These are phyloP conservation scores for Pestalotiopsis fici DNA, from an alignment of 2,329 filamentous ascomycete genomes.

Conservation along the genomic window DNA sequence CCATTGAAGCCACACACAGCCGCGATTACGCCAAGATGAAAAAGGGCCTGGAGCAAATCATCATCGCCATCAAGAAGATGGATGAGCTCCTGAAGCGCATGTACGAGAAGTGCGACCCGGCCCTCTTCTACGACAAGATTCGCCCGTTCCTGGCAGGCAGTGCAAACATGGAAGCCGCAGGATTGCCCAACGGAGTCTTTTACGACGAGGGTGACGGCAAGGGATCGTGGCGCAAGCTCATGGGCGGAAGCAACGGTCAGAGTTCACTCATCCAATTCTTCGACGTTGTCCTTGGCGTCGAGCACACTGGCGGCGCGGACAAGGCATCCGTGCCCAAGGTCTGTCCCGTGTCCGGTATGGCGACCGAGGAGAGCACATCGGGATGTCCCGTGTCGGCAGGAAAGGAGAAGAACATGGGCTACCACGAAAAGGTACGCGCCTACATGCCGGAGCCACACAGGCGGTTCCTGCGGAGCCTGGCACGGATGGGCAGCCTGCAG, in stretches of 20 bases:
- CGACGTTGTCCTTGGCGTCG: slow-evolving; percentile 81
- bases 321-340: slow-evolving; percentile 21
- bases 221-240: slow-evolving; percentile 72
- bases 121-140: slow-evolving; percentile 87
- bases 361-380: neutral
- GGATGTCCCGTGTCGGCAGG: slow-evolving; percentile 8
- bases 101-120: slow-evolving; percentile 86
- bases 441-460: slow-evolving; percentile 91
- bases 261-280: slow-evolving; percentile 93
- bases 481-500: slow-evolving; percentile 72
- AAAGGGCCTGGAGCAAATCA: slow-evolving; percentile 64
- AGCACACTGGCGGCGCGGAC: slow-evolving; percentile 59
- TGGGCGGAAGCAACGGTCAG: slow-evolving; percentile 93
- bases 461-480: slow-evolving; percentile 73
- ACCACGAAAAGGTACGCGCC: slow-evolving; percentile 70
- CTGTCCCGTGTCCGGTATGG: slow-evolving; percentile 1
- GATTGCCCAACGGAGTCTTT: slow-evolving; percentile 79
- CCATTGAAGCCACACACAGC: slow-evolving; percentile 67
- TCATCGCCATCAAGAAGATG: slow-evolving; percentile 68
- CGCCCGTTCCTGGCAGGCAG: slow-evolving; percentile 87
- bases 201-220: slow-evolving; percentile 75
- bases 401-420: slow-evolving; percentile 32
- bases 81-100: slow-evolving; percentile 73
- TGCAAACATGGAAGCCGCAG: slow-evolving; percentile 87
- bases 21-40: slow-evolving; percentile 63